Conservation (phyloP, 331 rosid species). For the Pyrus hybrid region DNA sequence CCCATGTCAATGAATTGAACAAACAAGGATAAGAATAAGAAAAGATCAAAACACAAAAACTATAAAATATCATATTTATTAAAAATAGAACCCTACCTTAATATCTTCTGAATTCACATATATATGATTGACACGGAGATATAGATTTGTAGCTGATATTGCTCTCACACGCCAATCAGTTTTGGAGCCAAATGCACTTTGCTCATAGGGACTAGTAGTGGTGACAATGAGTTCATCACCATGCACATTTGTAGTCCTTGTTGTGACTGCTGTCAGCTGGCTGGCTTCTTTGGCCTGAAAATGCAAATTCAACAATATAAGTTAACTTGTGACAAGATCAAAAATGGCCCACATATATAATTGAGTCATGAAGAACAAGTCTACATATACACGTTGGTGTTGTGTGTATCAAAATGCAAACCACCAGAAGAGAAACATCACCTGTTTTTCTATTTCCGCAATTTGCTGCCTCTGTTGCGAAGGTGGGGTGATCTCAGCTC, state of each 20-base stretch:
- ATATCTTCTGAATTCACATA: constrained; percentile 98
- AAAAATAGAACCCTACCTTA: constrained; percentile 42
- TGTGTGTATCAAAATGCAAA: background rate
- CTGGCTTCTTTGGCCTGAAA: constrained; percentile 83
- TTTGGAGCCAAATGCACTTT: constrained; percentile 85
- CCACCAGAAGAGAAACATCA: constrained; percentile 7
- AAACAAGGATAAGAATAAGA: background rate
- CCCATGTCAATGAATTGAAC: constrained; percentile 4
- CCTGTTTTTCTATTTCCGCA: constrained; percentile 99
- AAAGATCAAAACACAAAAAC: background rate
- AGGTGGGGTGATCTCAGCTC: constrained; percentile 99
- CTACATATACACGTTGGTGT: background rate
- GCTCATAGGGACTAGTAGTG: constrained; percentile 97
- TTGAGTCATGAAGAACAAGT: background rate
- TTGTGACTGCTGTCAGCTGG: constrained; percentile 92
- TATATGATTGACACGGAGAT: constrained; percentile 96
- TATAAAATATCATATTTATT: background rate
- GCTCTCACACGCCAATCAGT: constrained; percentile 99
- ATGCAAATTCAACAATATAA: background rate
- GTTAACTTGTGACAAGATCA: background rate
- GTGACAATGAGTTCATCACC: constrained; percentile 96
- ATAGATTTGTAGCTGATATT: constrained; percentile 91
- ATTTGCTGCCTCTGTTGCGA: constrained; percentile 97
- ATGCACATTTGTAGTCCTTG: constrained; percentile 84
- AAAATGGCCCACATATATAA: background rate